Evolutionary conservation across 805 yeast genomes (phyloP), one percentile per base, ranked within the genome.

Genomic region (Candida koratica): DNA sequence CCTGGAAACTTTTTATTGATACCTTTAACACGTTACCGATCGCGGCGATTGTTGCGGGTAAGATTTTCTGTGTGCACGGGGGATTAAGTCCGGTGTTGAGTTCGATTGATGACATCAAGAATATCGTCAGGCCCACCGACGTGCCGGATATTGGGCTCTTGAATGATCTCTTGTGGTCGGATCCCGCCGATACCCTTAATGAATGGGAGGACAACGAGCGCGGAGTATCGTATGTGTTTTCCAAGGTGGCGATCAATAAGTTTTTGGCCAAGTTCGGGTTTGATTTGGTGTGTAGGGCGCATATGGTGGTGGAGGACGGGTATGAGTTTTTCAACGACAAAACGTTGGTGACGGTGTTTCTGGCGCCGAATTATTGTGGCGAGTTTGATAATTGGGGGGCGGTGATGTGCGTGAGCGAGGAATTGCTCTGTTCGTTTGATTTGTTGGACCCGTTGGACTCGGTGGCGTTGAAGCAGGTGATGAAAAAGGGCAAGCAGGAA

Each of bases 371-470:
- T 53, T 84, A 84, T 51, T 81, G 89, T 62, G 89, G 89, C 7
- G 88, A 81, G 52, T 81, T 81, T 59, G 79, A 80, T 48, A 81
- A 81, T 51, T 81, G 83, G 79, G 89, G 89, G 12, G 98, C 98
- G 2, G 97, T 90, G 4, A 90, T 90, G 97, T 81, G 94, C 49
- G 97, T 90, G 11, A 77, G 86, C 44, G 96, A 90, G 45, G 97
- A 90, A 50, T 69, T 90, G 46, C 67, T 93, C 39, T 90, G 98
- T 60, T 82, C 93, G 43, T 90, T 90, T 60, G 98, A 90, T 59
- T 72, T 90, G 37, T 69, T 90, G 41, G 96, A 93, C 61, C 98
- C 98, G 6, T 69, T 93, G 49, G 97, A 90, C 61, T 77, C 94
- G 34, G 82, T 84, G 13, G 96, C 96, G 4, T 73, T 93, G 61